A percentile compares a stretch with the other conserved stretches of the same genome.
Evolutionary conservation across 345 rosid species (phyloP).

Genomic region (Crucihimalaya himalaica): DNA sequence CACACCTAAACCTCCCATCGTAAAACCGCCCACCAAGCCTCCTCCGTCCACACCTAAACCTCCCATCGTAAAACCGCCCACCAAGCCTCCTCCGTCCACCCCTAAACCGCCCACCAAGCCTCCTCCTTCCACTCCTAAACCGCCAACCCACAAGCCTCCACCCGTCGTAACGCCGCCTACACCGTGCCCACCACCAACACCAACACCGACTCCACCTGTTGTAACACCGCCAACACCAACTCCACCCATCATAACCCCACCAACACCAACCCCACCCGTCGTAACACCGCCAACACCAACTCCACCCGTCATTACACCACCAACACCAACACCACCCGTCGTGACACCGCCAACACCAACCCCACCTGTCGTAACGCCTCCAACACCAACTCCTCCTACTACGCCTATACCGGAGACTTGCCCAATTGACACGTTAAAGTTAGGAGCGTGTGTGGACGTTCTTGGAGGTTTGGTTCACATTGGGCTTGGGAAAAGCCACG

Average conservation of each 20-base stretch:
- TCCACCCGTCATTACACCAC: constrained; percentile 1
- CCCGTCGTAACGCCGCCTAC: not conserved
- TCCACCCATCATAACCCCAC: not conserved
- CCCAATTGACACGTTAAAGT: constrained; percentile 73
- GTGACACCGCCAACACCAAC: constrained; percentile 13
- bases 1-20: not conserved
- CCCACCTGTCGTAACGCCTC: not conserved
- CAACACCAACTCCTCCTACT: constrained; percentile 36
- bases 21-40: constrained; percentile 12
- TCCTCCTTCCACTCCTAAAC: not conserved
- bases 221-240: constrained; percentile 35
- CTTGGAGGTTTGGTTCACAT: constrained; percentile 76
- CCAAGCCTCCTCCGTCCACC: constrained; percentile 32
- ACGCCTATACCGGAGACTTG: constrained; percentile 65
- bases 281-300: constrained; percentile 5
- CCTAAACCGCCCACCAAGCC: constrained; percentile 28
- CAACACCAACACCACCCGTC: constrained; percentile 20
- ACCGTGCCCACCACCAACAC: not conserved
- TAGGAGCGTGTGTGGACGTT: constrained; percentile 87
- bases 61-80: not conserved
- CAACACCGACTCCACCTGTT: constrained; percentile 8
- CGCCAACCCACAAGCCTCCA: constrained; percentile 18
- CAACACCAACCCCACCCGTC: constrained; percentile 18
- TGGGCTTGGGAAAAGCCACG: constrained; percentile 64
- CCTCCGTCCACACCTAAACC: constrained; percentile 25